Evolutionary conservation across 2,329 filamentous ascomycete species (phyloP), one percentile per base, ranked within the genome.

Genomic region (Emydomyces testavorans): DNA sequence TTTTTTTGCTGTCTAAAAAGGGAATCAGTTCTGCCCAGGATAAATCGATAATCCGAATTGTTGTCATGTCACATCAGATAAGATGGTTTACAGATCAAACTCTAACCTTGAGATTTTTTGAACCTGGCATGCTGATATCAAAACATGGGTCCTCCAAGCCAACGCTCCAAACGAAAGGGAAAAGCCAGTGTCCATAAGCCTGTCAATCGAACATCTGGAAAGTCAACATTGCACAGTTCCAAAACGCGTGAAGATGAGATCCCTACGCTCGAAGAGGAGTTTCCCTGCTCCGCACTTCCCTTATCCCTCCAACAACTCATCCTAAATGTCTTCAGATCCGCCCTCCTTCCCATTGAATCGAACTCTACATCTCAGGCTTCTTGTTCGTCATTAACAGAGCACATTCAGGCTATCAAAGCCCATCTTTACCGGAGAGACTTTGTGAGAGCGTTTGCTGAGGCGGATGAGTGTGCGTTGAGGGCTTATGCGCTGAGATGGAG

Each of bases 401-500:
- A 80, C 2, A 73, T 96, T 16, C 90, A 94, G 60, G 78, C 82
- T 45, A 78, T 96, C 53, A 98, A 96, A 65, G 74, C 80, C 6
- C 85, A 90, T 54, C 73, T 98, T 6, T 96, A 83, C 63, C 80
- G 84, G 50, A 79, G 92, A 26, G 85, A 96, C 62, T 96, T 96
- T 65, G 73, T 74, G 10, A 69, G 72, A 13, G 90, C 90, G 0
- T 98, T 96, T 67, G 58, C 65, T 2, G 66, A 66, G 34, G 80
- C 79, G 0, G 73, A 73, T 38, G 73, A 78, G 48, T 78, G 83
- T 37, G 77, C 82, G 57, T 74, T 95, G 15, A 78, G 83, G 52
- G 85, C 83, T 7, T 98, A 98, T 69, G 86, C 87, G 6, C 78
- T 86, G 46, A 72, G 92, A 57, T 98, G 90, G 89, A 94, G 88